Base-by-base conservation (phyloP, 2,329 filamentous ascomycete genomes). In the Penicillium sp. region DNA sequence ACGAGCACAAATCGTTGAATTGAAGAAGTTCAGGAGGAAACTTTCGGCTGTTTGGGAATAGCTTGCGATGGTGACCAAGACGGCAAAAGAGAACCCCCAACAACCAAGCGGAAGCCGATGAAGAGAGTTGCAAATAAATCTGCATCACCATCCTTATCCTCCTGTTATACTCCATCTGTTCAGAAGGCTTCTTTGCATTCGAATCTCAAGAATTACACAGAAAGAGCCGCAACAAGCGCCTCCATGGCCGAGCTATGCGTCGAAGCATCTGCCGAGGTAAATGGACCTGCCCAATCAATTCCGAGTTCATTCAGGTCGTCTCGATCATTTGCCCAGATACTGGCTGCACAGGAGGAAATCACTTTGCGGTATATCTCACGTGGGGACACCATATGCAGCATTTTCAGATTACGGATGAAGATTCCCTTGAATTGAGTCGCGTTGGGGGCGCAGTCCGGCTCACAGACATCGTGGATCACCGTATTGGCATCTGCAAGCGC, bases 391-490 rank as follows among this genome's bases (percentile, higher is more conserved):
- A 67, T 59, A 24, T 84, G 72, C 32, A 89, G 66, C 46, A 78
- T 76, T 32, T 75, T 73, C 18, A 89, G 68, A 59, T 86, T 86
- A 18, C 83, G 76, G 12, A 80, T 74, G 53, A 88, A 86, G 33
- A 88, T 73, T 3, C 85, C 85, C 66, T 89, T 88, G 75, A 88
- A 89, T 59, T 86, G 81, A 32, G 79, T 74, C 1, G 73, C 77
- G 50, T 83, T 55, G 3, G 55, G 77, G 9, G 70, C 72, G 46
- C 74, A 79, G 49, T 70, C 42, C 1, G 75, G 72, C 55, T 83
- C 80, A 54, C 80, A 82, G 24, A 63, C 53, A 49, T 83, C 80
- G 49, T 72, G 73, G 1, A 84, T 66, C 26, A 83, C 70, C 9
- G 75, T 73, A 45, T 74, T 64, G 0, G 64, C 48, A 50, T 76